Conservation (phyloP, 2,329 filamentous ascomycete genomes). For the Ceratocystis alfenasii region DNA sequence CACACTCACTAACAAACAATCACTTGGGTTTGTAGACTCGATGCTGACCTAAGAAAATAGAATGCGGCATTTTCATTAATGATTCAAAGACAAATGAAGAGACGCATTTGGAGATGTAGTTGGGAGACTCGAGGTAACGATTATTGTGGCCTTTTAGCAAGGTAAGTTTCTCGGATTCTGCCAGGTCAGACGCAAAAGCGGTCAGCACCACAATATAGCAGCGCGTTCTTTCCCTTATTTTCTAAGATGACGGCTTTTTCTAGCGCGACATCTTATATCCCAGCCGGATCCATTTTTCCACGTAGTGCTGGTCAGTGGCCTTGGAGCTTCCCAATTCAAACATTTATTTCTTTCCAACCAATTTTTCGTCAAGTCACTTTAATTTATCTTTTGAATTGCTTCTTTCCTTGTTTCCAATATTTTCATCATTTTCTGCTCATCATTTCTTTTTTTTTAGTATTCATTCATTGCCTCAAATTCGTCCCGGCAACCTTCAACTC, state of each 20-base stretch:
- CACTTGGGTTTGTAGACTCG: no score
- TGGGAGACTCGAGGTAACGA: no score
- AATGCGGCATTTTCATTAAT: no score
- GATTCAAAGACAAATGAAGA: no score
- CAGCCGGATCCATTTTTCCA: not conserved
- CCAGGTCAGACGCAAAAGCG: not conserved
- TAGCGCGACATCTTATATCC: conserved; percentile 4
- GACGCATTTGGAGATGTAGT: no score
- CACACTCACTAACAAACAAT: no score
- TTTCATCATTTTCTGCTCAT: conserved; percentile 4
- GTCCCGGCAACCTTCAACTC: not conserved
- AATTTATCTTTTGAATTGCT: not conserved
- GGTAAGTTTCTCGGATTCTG: not conserved
- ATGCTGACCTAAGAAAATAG: no score
- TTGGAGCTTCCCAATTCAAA: not conserved
- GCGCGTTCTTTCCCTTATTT: conserved; percentile 11
- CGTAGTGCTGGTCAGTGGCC: conserved; percentile 1
- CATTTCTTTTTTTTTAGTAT: conserved; percentile 4
- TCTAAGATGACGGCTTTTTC: no score
- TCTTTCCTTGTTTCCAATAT: not conserved
- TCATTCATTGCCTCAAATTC: conserved; percentile 2
- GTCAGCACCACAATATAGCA: conserved; percentile 1
- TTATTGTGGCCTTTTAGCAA: not conserved
- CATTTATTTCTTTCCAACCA: conserved; percentile 9
- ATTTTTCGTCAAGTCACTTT: not conserved